phyloP scores from a whole-genome alignment of 2,329 filamentous ascomycete genomes.

The Teratosphaeria gauchensis region DNA sequence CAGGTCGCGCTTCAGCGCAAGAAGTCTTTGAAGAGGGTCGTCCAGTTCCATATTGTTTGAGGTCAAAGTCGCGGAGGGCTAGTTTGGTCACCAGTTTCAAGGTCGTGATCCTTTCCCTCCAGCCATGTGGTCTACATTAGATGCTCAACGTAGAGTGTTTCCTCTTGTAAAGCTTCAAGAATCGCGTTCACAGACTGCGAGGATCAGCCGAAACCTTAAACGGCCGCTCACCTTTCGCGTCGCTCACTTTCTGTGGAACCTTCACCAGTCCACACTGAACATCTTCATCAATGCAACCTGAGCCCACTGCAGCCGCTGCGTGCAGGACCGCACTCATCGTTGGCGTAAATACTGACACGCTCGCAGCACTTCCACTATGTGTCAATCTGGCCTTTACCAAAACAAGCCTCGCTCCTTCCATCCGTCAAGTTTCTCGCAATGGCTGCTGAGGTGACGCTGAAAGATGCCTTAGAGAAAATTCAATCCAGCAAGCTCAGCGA shows the following conservation, averaged over 20 bases:
- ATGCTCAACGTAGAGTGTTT: neutral
- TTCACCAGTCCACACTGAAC: neutral
- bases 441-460: slow-evolving; percentile 2
- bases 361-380: neutral
- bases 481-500: slow-evolving; percentile 35
- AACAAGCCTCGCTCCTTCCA: neutral
- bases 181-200: neutral
- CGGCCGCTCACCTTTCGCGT: neutral
- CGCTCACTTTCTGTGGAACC: neutral
- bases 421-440: neutral
- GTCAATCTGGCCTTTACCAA: neutral
- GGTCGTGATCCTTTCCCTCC: neutral
- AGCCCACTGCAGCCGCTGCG: neutral
- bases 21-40: slow-evolving; percentile 65
- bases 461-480: slow-evolving; percentile 25
- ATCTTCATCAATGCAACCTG: neutral
- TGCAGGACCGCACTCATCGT: neutral
- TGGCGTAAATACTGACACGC: neutral
- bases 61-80: neutral
- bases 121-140: neutral
- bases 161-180: neutral
- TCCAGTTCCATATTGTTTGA: slow-evolving; percentile 58
- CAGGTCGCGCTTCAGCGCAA: slow-evolving; percentile 79
- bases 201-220: neutral
- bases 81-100: neutral